These are phyloP conservation scores for Cicer yamashitae DNA, from an alignment of 306 rosid genomes.

Conservation along the genomic window DNA sequence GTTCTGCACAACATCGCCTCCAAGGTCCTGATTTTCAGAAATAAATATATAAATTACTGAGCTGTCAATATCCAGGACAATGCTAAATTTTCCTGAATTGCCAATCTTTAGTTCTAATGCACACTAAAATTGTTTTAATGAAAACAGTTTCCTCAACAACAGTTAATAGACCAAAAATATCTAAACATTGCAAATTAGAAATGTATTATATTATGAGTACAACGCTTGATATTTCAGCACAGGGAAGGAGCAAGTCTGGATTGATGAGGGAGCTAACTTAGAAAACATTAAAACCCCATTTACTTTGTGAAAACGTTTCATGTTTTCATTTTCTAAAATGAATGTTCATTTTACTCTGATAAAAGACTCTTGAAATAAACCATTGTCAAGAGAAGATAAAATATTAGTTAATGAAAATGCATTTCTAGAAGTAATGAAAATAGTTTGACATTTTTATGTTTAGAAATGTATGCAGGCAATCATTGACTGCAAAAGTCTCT, in stretches of 20 bases:
- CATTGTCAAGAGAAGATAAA: too few relatives aligned
- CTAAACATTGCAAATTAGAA: neutral
- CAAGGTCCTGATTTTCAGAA: conserved; percentile 74
- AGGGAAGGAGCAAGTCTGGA: neutral
- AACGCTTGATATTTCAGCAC: neutral
- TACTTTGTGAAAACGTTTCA: too few relatives aligned
- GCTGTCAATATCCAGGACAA: conserved; percentile 10
- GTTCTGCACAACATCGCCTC: conserved; percentile 79
- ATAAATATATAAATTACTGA: neutral
- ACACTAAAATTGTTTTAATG: neutral
- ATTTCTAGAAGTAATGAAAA: too few relatives aligned
- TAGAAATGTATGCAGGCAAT: too few relatives aligned
- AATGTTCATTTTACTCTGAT: too few relatives aligned
- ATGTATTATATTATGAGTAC: neutral
- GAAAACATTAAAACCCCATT: neutral
- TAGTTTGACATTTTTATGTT: too few relatives aligned
- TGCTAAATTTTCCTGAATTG: conserved; percentile 21
- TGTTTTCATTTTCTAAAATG: too few relatives aligned
- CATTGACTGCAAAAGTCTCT: too few relatives aligned
- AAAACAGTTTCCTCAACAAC: neutral
- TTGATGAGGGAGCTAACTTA: neutral
- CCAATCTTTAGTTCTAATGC: conserved; percentile 25
- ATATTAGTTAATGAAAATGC: too few relatives aligned
- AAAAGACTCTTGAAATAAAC: too few relatives aligned
- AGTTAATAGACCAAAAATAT: neutral